phyloP scores from a whole-genome alignment of 306 rosid genomes.

The Geum urbanum region DNA sequence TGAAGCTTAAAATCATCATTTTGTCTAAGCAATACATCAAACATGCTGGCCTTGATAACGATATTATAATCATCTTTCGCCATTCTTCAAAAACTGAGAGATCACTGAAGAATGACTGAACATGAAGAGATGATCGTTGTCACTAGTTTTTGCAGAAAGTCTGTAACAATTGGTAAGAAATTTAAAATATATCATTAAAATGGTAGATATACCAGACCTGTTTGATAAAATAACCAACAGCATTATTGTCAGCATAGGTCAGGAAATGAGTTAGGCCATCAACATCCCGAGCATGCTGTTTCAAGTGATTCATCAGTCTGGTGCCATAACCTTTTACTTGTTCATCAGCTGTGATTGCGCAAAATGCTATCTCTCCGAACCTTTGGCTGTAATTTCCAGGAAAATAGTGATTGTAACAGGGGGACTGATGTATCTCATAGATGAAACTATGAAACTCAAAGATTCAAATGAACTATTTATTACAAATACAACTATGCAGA shows the following conservation, averaged over 20 bases:
- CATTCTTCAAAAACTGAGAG: too few relatives aligned
- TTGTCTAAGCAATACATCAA: too few relatives aligned
- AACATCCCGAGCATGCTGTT: slow-evolving; percentile 80
- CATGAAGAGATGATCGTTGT: too few relatives aligned
- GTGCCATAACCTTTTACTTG: slow-evolving; percentile 98
- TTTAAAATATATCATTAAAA: background rate
- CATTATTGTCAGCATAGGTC: slow-evolving; percentile 97
- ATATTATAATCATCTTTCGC: too few relatives aligned
- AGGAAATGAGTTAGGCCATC: slow-evolving; percentile 98
- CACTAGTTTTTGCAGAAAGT: background rate
- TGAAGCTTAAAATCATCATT: too few relatives aligned
- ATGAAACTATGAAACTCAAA: background rate
- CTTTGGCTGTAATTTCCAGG: slow-evolving; percentile 55
- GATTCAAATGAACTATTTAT: too few relatives aligned
- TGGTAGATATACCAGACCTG: slow-evolving; percentile 53
- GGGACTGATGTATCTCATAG: slow-evolving; percentile 1
- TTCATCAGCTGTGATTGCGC: slow-evolving; percentile 94
- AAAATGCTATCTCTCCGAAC: slow-evolving; percentile 93
- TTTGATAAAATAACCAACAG: slow-evolving; percentile 94
- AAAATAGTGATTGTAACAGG: slow-evolving; percentile 20
- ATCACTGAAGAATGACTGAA: too few relatives aligned
- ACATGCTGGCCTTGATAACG: too few relatives aligned
- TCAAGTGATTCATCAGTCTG: slow-evolving; percentile 95
- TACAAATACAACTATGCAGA: background rate
- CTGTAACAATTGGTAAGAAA: slow-evolving; percentile 7